These are phyloP conservation scores for Calonectria pauciramosa DNA, from an alignment of 2,329 filamentous ascomycete species.

Conservation along the genomic window DNA sequence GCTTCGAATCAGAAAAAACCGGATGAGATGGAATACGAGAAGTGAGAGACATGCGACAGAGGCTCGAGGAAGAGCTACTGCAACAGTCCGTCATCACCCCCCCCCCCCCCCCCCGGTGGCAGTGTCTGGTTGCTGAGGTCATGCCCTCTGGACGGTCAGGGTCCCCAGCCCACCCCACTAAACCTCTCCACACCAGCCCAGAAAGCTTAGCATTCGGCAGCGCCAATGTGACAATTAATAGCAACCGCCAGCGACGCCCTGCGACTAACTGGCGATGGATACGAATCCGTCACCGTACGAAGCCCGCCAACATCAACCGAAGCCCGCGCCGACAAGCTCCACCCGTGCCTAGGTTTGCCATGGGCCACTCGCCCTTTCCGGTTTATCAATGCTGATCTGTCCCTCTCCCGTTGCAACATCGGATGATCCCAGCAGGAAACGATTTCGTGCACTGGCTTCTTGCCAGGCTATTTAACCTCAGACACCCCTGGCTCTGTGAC, in stretches of 20 bases:
- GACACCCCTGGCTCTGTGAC: background rate
- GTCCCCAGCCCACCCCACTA: constrained; percentile 6
- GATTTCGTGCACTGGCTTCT: constrained; percentile 1
- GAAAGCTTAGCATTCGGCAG: constrained; percentile 25
- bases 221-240: background rate
- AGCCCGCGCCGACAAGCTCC: constrained; percentile 8
- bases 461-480: constrained; percentile 4
- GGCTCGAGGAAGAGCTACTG: background rate
- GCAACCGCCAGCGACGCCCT: background rate
- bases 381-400: background rate
- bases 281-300: background rate
- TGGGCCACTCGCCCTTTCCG: background rate
- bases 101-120: constrained; percentile 6
- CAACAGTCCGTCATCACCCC: background rate
- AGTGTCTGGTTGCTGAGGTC: constrained; percentile 13
- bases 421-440: background rate
- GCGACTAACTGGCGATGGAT: background rate
- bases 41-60: constrained; percentile 20
- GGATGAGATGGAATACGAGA: constrained; percentile 19
- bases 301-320: constrained; percentile 26
- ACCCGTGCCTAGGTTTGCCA: background rate
- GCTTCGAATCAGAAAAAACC: constrained; percentile 6
- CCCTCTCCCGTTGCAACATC: background rate
- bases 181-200: constrained; percentile 23
- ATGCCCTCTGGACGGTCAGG: constrained; percentile 1